These are phyloP conservation scores for Eucalyptus curtisii DNA, from an alignment of 345 rosid species.

Conservation along the genomic window DNA sequence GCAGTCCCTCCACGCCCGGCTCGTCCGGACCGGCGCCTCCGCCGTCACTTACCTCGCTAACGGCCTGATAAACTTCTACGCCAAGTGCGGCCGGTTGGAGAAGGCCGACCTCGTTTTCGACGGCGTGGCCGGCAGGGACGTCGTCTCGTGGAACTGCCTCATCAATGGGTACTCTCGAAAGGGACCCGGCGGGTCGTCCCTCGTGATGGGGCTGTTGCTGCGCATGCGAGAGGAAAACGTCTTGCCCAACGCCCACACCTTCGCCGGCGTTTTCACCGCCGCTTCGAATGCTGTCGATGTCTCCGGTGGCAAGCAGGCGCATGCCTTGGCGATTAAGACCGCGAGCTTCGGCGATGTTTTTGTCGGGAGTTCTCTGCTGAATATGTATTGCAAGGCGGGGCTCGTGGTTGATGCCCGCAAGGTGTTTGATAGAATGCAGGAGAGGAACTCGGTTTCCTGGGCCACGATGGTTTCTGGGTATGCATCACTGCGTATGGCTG, in stretches of 20 bases:
- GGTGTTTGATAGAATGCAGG: constrained; percentile 31
- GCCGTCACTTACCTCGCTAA: constrained; percentile 40
- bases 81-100: constrained; percentile 42
- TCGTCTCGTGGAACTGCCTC: constrained; percentile 78
- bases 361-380: constrained; percentile 65
- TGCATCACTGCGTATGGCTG: constrained; percentile 9
- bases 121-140: constrained; percentile 33
- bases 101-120: constrained; percentile 50
- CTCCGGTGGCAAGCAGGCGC: constrained; percentile 49
- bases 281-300: constrained; percentile 23
- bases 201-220: constrained; percentile 43
- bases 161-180: constrained; percentile 61
- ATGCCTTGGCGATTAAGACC: constrained; percentile 44
- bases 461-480: constrained; percentile 35
- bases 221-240: constrained; percentile 51
- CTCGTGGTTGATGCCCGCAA: constrained; percentile 27
- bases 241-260: constrained; percentile 71
- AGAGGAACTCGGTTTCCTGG: constrained; percentile 46
- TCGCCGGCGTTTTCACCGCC: constrained; percentile 60
- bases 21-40: constrained; percentile 19
- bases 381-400: constrained; percentile 58
- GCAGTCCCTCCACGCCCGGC: constrained; percentile 47
- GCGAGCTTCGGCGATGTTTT: constrained; percentile 53
- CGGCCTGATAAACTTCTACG: constrained; percentile 57
- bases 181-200: constrained; percentile 23